Evolutionary conservation across 2,329 filamentous ascomycete genomes (phyloP).

Genomic region (Fusarium sp.): DNA sequence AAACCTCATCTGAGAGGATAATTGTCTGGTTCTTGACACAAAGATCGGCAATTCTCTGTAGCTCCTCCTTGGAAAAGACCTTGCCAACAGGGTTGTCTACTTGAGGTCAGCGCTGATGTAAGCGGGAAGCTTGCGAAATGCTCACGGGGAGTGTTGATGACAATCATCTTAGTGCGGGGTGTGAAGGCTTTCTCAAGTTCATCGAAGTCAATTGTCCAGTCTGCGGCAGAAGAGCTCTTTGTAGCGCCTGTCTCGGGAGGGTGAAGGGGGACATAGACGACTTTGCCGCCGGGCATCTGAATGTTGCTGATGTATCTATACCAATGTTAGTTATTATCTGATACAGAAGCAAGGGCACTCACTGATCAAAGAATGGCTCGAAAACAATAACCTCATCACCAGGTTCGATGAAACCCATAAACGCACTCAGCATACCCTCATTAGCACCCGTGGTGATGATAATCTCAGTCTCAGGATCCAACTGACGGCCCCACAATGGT

Average conservation of each 20-base stretch:
- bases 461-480: constrained; percentile 92
- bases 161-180: constrained; percentile 93
- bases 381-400: constrained; percentile 98
- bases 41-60: constrained; percentile 85
- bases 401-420: constrained; percentile 96
- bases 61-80: constrained; percentile 86
- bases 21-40: constrained; percentile 95
- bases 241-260: constrained; percentile 84
- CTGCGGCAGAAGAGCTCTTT: constrained; percentile 84
- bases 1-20: constrained; percentile 92
- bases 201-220: constrained; percentile 89
- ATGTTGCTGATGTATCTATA: constrained; percentile 88
- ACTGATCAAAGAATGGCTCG: constrained; percentile 99
- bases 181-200: constrained; percentile 86
- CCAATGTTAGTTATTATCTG: background rate
- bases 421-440: constrained; percentile 94
- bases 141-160: constrained; percentile 79
- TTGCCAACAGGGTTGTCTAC: constrained; percentile 95
- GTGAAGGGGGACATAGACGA: constrained; percentile 95
- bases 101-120: constrained; percentile 16
- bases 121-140: background rate
- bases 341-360: constrained; percentile 7
- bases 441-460: constrained; percentile 94
- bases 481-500: constrained; percentile 82
- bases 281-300: constrained; percentile 95